phyloP scores from a whole-genome alignment of 805 yeast genomes.

The Myxozyma nipponensis region DNA sequence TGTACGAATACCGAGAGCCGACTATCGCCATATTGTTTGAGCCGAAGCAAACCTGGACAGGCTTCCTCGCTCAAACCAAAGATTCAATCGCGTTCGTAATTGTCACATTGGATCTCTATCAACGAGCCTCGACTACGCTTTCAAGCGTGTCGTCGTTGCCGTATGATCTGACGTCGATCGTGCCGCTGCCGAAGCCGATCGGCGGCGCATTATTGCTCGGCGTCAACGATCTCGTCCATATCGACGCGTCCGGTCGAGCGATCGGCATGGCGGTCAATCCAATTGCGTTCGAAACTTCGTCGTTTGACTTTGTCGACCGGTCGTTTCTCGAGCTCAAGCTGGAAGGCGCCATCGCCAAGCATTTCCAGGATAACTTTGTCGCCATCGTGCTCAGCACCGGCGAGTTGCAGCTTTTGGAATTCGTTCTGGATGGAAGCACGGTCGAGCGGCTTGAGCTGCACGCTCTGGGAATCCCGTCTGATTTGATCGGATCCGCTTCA shows the following conservation, averaged over 20 bases:
- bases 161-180: constrained; percentile 61
- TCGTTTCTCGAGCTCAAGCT: constrained; percentile 50
- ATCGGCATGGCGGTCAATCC: constrained; percentile 61
- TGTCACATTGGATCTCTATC: constrained; percentile 60
- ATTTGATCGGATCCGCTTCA: constrained; percentile 14
- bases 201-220: constrained; percentile 71
- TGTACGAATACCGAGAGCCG: constrained; percentile 75
- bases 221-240: constrained; percentile 68
- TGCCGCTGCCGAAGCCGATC: constrained; percentile 62
- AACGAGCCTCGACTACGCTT: constrained; percentile 61
- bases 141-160: constrained; percentile 64
- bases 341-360: constrained; percentile 48
- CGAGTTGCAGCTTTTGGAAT: constrained; percentile 40
- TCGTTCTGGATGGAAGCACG: constrained; percentile 41
- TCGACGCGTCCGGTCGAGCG: constrained; percentile 71
- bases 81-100: constrained; percentile 63
- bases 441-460: constrained; percentile 33
- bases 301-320: constrained; percentile 46
- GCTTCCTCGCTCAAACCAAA: constrained; percentile 55
- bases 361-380: constrained; percentile 39
- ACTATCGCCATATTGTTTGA: constrained; percentile 67
- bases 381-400: constrained; percentile 46
- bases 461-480: not conserved
- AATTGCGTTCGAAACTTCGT: constrained; percentile 45
- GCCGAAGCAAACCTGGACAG: constrained; percentile 71